phyloP scores from a whole-genome alignment of 1,139 yeast species.

The Fermentozyma sake region DNA sequence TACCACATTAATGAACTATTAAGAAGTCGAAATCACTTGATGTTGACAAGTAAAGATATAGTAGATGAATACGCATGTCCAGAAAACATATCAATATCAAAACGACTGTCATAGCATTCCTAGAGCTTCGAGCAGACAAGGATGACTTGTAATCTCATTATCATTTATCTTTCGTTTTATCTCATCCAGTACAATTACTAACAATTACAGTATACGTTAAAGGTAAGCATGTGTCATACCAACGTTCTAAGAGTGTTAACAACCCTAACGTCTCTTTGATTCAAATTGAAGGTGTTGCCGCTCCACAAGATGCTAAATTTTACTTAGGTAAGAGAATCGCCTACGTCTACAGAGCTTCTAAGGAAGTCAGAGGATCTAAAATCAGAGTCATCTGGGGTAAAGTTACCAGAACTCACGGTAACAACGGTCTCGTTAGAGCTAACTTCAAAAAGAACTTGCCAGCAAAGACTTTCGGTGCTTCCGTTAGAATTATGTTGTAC shows the following conservation, averaged over 20 bases:
- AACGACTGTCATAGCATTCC: too few species aligned
- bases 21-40: too few species aligned
- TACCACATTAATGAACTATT: too few species aligned
- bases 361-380: constrained; percentile 98
- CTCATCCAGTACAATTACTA: constrained; percentile 41
- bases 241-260: constrained; percentile 97
- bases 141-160: too few species aligned
- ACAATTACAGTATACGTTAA: constrained; percentile 88
- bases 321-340: constrained; percentile 99
- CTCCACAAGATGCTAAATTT: constrained; percentile 93
- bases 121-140: too few species aligned
- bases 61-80: too few species aligned
- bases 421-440: constrained; percentile 98
- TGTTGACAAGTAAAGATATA: too few species aligned
- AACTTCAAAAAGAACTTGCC: constrained; percentile 99
- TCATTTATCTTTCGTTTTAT: too few species aligned
- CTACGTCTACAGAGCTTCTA: constrained; percentile 97
- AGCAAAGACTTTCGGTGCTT: constrained; percentile 99
- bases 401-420: constrained; percentile 98
- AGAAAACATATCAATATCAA: neutral
- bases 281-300: constrained; percentile 92
- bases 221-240: constrained; percentile 99
- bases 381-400: constrained; percentile 99
- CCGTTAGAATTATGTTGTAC: constrained; percentile 99
- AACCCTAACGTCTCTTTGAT: constrained; percentile 97